phyloP scores from a whole-genome alignment of 306 rosid genomes.

The Acmispon strigosus region DNA sequence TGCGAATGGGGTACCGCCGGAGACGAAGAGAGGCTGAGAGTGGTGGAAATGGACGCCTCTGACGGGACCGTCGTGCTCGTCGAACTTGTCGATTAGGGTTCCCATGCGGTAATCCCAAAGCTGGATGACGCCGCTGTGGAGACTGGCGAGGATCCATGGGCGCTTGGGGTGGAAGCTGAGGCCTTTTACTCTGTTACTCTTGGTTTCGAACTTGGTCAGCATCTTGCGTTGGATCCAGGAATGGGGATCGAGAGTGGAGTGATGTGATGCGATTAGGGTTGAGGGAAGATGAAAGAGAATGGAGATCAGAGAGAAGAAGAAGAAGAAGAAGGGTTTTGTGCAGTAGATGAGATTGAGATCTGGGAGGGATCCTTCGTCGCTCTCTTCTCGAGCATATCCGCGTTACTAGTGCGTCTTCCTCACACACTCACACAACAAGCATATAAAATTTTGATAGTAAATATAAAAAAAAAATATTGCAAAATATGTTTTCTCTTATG shows the following conservation, averaged over 20 bases:
- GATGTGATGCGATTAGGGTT: background rate
- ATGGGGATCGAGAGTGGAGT: background rate
- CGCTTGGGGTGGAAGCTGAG: constrained; percentile 88
- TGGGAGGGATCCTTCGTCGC: background rate
- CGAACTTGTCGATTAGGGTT: constrained; percentile 90
- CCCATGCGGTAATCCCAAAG: constrained; percentile 99
- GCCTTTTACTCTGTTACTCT: constrained; percentile 97
- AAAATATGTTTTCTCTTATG: too few species aligned
- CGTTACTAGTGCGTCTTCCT: background rate
- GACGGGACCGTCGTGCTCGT: constrained; percentile 96
- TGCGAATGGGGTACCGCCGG: constrained; percentile 59
- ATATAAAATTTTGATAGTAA: too few species aligned
- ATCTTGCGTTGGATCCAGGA: constrained; percentile 10
- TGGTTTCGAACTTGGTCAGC: constrained; percentile 97
- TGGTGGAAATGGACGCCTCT: constrained; percentile 94
- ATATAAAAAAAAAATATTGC: too few species aligned
- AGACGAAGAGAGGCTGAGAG: constrained; percentile 88
- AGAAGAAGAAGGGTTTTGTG: background rate
- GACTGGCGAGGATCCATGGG: constrained; percentile 98
- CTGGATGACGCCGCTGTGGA: constrained; percentile 98
- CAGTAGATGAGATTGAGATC: constrained; percentile 12
- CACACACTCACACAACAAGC: background rate
- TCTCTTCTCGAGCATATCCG: background rate
- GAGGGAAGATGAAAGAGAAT: background rate
- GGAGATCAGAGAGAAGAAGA: background rate